Conservation (phyloP, 768 basidiomycete genomes). For the Tephrocybe rancida region DNA sequence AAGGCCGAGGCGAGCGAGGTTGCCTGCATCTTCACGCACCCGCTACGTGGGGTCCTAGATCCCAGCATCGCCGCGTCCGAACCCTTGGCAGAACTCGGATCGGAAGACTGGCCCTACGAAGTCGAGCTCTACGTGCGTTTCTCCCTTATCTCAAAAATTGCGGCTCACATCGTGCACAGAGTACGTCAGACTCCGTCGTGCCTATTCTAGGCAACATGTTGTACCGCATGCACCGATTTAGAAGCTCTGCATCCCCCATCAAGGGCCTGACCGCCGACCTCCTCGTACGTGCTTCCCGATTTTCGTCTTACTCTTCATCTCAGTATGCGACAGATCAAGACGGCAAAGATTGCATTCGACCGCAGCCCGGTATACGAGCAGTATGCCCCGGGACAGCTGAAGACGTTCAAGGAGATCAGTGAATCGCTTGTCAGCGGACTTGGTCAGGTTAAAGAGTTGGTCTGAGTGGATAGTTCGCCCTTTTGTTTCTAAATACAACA, state of each 20-base stretch:
- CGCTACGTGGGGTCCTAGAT: constrained; percentile 72
- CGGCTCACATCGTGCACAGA: constrained; percentile 38
- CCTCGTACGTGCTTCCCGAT: constrained; percentile 49
- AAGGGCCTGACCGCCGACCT: constrained; percentile 87
- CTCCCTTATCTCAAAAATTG: neutral
- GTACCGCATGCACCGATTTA: constrained; percentile 87
- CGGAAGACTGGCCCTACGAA: constrained; percentile 82
- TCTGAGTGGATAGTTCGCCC: neutral
- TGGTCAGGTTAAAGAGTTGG: neutral
- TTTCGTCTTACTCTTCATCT: neutral
- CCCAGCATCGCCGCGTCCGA: constrained; percentile 48
- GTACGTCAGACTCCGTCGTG: constrained; percentile 52
- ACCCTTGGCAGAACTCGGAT: constrained; percentile 57
- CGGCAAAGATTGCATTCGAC: constrained; percentile 68
- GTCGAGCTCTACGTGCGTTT: constrained; percentile 62
- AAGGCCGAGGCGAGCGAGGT: constrained; percentile 70
- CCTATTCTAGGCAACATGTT: constrained; percentile 48
- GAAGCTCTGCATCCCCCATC: constrained; percentile 75
- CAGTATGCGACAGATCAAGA: constrained; percentile 51
- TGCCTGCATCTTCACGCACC: constrained; percentile 78
- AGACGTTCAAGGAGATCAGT: constrained; percentile 26
- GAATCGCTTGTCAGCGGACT: constrained; percentile 4
- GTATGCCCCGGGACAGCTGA: constrained; percentile 56
- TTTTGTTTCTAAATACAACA: too few relatives aligned
- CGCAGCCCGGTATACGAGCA: constrained; percentile 52